phyloP scores from a whole-genome alignment of 1,284 basidiomycete genomes.

The Exsudoporus floridanus region DNA sequence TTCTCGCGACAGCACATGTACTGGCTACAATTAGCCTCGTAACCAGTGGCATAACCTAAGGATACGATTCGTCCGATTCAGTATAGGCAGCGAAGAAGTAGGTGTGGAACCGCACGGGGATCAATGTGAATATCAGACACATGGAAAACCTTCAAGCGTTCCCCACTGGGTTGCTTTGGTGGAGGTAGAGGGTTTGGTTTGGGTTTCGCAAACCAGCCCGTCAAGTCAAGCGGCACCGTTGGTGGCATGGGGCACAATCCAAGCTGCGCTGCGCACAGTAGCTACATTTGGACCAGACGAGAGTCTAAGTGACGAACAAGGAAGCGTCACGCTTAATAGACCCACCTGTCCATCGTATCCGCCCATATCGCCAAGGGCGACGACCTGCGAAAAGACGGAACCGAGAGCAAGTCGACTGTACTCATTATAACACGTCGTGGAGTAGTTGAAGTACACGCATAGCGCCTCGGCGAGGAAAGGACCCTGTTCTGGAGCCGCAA shows the following conservation, averaged over 20 bases:
- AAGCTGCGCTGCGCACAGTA: slow-evolving; percentile 52
- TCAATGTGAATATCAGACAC: slow-evolving; percentile 78
- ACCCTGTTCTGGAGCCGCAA: slow-evolving; percentile 60
- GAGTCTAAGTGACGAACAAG: neutral
- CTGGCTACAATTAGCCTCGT: slow-evolving; percentile 70
- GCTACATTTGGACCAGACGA: slow-evolving; percentile 35
- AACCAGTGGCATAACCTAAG: slow-evolving; percentile 63
- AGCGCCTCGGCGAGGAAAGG: slow-evolving; percentile 56
- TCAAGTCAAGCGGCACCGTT: slow-evolving; percentile 50
- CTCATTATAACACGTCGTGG: slow-evolving; percentile 47
- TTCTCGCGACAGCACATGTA: slow-evolving; percentile 67
- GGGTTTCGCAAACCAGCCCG: slow-evolving; percentile 58
- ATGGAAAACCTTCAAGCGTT: slow-evolving; percentile 70
- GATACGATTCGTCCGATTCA: neutral
- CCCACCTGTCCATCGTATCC: slow-evolving; percentile 67
- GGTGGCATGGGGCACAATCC: slow-evolving; percentile 50
- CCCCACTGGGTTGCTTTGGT: slow-evolving; percentile 55
- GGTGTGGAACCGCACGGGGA: slow-evolving; percentile 46
- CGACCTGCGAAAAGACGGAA: slow-evolving; percentile 61
- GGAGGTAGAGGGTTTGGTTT: slow-evolving; percentile 64
- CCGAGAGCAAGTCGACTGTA: slow-evolving; percentile 51
- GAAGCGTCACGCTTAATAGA: neutral
- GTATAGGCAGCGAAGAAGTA: neutral
- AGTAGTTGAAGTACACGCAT: slow-evolving; percentile 59
- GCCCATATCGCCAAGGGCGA: slow-evolving; percentile 60